phyloP scores from a whole-genome alignment of 2,329 filamentous ascomycete species.

The Phialophora tarda region DNA sequence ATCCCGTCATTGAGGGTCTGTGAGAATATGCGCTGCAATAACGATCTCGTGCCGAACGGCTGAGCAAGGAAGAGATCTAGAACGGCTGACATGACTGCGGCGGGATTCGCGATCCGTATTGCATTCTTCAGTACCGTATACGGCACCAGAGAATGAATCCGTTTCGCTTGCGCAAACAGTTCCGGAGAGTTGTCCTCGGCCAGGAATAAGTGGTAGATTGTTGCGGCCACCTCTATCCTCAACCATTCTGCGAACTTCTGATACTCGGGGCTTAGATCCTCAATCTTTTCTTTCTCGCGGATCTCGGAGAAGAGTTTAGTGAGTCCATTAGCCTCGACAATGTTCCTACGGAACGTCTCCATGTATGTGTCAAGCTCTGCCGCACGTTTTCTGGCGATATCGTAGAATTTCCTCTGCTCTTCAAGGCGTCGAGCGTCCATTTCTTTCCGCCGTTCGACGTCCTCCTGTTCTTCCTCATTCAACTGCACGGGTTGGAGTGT shows the following conservation, averaged over 20 bases:
- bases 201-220: constrained; percentile 94
- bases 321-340: constrained; percentile 77
- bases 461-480: constrained; percentile 80
- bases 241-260: constrained; percentile 99
- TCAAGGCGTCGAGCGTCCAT: constrained; percentile 88
- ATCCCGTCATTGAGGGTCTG: constrained; percentile 92
- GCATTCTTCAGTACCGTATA: constrained; percentile 95
- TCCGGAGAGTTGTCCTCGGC: constrained; percentile 98
- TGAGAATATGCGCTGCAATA: constrained; percentile 93
- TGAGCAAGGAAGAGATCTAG: constrained; percentile 95
- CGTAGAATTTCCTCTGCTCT: constrained; percentile 93
- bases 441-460: constrained; percentile 77
- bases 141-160: constrained; percentile 92
- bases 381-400: constrained; percentile 87
- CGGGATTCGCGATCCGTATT: constrained; percentile 93
- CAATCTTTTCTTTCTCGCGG: constrained; percentile 83
- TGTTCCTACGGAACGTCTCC: constrained; percentile 75
- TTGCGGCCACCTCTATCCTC: constrained; percentile 94
- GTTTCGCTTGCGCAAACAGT: constrained; percentile 89
- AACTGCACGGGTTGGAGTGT: constrained; percentile 72
- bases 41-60: constrained; percentile 85
- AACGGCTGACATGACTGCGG: constrained; percentile 94
- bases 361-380: constrained; percentile 96
- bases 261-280: constrained; percentile 90
- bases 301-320: constrained; percentile 94